A percentile compares a stretch with the other conserved stretches of the same genome.
Evolutionary conservation across 495 filamentous ascomycete genomes (phyloP).

Genomic region (Echria macrotheca): DNA sequence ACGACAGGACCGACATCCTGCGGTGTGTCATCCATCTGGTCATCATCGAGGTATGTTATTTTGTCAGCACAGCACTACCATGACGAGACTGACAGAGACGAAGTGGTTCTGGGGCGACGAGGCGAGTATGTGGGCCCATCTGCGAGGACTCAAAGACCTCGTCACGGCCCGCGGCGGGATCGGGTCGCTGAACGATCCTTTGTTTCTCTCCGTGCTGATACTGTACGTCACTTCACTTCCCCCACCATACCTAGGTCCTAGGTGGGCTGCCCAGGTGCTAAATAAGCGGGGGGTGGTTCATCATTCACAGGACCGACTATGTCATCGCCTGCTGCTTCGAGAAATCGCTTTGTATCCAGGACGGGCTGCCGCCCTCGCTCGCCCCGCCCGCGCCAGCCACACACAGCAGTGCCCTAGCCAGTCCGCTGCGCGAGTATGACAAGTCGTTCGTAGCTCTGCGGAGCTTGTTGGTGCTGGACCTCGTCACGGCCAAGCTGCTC

Average conservation of each 20-base stretch:
- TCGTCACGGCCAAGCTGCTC: constrained; percentile 8
- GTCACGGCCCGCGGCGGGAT: constrained; percentile 14
- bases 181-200: constrained; percentile 10
- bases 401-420: not conserved
- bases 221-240: constrained; percentile 5
- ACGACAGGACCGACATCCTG: constrained; percentile 17
- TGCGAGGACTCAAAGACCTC: constrained; percentile 19
- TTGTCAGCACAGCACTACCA: not conserved
- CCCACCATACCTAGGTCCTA: not conserved
- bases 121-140: constrained; percentile 21
- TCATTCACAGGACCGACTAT: constrained; percentile 18
- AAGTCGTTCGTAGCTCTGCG: not conserved
- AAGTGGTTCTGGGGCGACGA: constrained; percentile 26
- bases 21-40: constrained; percentile 21
- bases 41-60: constrained; percentile 19
- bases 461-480: not conserved
- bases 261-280: not conserved
- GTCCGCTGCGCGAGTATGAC: constrained; percentile 1
- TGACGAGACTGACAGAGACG: not conserved
- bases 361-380: not conserved
- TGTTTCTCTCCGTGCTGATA: constrained; percentile 6
- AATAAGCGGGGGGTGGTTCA: too few species aligned
- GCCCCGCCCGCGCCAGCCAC: not conserved
- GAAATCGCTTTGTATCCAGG: constrained; percentile 12
- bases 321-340: constrained; percentile 21